Evolutionary conservation across 2,329 filamentous ascomycete species (phyloP), one percentile per base, ranked within the genome.

Genomic region (Diaporthe eres): DNA sequence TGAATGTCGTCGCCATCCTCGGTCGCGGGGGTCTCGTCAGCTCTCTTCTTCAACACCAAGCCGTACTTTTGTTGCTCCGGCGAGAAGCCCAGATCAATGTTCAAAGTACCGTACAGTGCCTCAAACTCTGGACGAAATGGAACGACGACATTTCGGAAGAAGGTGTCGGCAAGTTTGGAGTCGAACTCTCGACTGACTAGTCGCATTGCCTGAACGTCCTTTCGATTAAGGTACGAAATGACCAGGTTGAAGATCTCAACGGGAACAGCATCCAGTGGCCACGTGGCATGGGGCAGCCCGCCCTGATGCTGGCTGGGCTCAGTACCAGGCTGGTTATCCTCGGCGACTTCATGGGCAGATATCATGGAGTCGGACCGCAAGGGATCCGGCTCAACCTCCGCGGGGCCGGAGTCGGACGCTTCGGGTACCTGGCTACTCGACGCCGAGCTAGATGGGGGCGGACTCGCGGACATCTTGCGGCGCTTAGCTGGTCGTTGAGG

Each of bases 101-200:
- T 84, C 28, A 88, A 82, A 82, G 88, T 51, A 42, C 75, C 75
- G 37, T 88, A 77, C 15, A 75, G 19, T 1, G 74, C 65, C 25
- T 77, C 76, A 34, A 94, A 89, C 78, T 92, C 89, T 1, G 90
- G 88, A 57, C 89, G 90, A 83, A 94, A 94, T 1, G 91, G 90
- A 2, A 93, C 90, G 8, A 94, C 91, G 12, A 92, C 89, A 60
- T 90, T 91, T 74, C 87, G 86, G 81, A 93, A 94, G 61, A 93
- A 87, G 55, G 87, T 60, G 37, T 76, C 75, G 22, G 78, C 75
- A n/a, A 80, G 75, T 51, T 77, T 79, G 28, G 58, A 67, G 49
- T 80, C 78, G 77, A 92, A 90, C 74, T 92, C 90, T 51, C 84
- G 86, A 79, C 87, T 90, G 4, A 93, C 91, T 5, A 93, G 84